phyloP scores from a whole-genome alignment of 2,329 filamentous ascomycete genomes.

The Chrysoporthe deuterocubensis region DNA sequence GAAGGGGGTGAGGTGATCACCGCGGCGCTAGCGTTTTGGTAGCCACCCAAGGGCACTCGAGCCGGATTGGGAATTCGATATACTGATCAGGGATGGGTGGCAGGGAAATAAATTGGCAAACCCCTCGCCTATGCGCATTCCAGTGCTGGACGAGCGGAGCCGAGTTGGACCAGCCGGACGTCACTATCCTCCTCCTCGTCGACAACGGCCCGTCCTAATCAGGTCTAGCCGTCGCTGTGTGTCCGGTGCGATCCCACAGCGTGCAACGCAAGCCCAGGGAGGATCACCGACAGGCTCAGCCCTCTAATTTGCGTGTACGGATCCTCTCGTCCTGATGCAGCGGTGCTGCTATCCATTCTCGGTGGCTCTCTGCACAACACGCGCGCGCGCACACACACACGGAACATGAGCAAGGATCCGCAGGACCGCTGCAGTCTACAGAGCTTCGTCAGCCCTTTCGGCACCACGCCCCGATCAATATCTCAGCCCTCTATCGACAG shows the following conservation, averaged over 20 bases:
- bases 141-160: not conserved
- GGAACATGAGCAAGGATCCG: not conserved
- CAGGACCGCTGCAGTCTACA: not conserved
- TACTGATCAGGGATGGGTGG: conserved; percentile 3
- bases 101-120: not conserved
- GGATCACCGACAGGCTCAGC: not conserved
- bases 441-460: not conserved
- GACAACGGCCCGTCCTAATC: not conserved
- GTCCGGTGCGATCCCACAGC: not conserved
- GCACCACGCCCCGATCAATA: not conserved
- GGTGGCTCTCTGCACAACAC: not conserved
- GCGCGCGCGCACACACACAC: not conserved
- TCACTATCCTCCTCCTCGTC: not conserved
- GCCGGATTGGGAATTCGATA: not conserved
- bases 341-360: conserved; percentile 1
- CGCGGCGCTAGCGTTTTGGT: not conserved
- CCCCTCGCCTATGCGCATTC: not conserved
- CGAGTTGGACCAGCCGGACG: no score
- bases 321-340: conserved; percentile 7
- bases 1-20: not conserved
- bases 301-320: conserved; percentile 16
- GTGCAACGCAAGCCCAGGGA: conserved; percentile 2
- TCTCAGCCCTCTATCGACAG: not conserved
- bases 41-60: not conserved
- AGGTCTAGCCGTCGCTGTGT: no score